Evolutionary conservation across 2,329 filamentous ascomycete genomes (phyloP), one percentile per base, ranked within the genome.

Genomic region (Neonectria hederae): DNA sequence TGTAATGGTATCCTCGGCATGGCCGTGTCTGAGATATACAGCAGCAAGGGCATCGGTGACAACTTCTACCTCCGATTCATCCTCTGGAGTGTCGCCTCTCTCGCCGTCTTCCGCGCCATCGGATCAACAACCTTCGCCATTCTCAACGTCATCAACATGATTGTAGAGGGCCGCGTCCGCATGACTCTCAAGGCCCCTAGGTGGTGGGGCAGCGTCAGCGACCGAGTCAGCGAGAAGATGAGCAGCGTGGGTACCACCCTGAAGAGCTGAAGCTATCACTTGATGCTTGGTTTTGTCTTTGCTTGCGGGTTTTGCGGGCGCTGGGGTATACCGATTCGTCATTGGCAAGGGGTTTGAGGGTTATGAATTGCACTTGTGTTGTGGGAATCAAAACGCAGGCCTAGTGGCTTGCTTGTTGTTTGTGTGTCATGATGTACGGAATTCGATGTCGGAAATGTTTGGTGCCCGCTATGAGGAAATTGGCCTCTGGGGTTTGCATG

Each of bases 21-120:
- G 96, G 88, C 91, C 2, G 90, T 98, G 14, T 92, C 88, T 5
- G 96, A 99, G 80, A 89, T 92, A 3, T 99, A 97, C 80, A 87
- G 87, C 49, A 84, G 86, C 65, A 87, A 85, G 52, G 83, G 88
- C 43, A 90, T 97, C 54, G 90, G 90, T 7, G 86, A 90, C 72
- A 99, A 99, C 82, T 89, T 92, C 76, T 99, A 99, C 78, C 86
- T 99, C 46, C 91, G 90, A 38, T 96, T 98, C 80, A 93, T 99
- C 76, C 86, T 99, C 22, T 99, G 96, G 96, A 84, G 87, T 30
- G 96, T 99, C 14, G 96, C 96, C 0, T 86, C 86, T 0, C 82
- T 99, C 26, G 96, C 97, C 1, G 82, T 96, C 7, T 97, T 99
- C 85, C 89, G 96, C 68, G 94, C 93, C 1, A 78, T 97, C 2